phyloP scores from a whole-genome alignment of 2,329 filamentous ascomycete genomes.

The Atkinsonella hypoxylon region DNA sequence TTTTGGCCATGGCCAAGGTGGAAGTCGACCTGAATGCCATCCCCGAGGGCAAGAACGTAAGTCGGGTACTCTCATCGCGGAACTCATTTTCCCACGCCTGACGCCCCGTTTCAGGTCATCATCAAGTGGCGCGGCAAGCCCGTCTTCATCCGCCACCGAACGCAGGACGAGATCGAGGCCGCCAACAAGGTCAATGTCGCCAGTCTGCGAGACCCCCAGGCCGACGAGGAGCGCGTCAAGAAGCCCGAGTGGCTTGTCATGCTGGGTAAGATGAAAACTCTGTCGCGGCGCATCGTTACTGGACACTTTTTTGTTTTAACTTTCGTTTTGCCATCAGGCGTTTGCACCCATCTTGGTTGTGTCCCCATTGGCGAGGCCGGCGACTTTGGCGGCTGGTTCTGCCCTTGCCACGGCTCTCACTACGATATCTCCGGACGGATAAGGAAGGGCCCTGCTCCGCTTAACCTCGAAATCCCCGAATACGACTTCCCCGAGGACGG shows the following conservation, averaged over 20 bases:
- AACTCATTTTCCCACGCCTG: background rate
- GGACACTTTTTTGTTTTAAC: no score
- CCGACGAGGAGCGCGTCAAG: conserved; percentile 88
- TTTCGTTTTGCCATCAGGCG: conserved; percentile 44
- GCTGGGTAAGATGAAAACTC: conserved; percentile 64
- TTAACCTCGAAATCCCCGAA: conserved; percentile 89
- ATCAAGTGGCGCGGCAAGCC: conserved; percentile 99
- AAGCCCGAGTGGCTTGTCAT: conserved; percentile 98
- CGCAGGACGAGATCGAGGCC: conserved; percentile 82
- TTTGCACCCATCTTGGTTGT: conserved; percentile 98
- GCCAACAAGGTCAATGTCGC: conserved; percentile 80
- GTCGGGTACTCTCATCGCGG: conserved; percentile 20
- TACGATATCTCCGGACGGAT: conserved; percentile 99
- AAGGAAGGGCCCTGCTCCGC: conserved; percentile 90
- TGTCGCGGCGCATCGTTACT: no score
- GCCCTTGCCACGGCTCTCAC: conserved; percentile 98
- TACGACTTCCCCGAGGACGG: conserved; percentile 91
- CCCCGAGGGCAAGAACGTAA: conserved; percentile 98
- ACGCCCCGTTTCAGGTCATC: conserved; percentile 55
- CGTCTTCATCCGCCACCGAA: conserved; percentile 99
- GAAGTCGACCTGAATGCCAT: conserved; percentile 89
- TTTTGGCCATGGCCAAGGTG: conserved; percentile 98
- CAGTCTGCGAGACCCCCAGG: conserved; percentile 78
- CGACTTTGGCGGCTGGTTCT: conserved; percentile 99
- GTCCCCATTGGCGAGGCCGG: conserved; percentile 98